Evolutionary conservation across 2,329 filamentous ascomycete species (phyloP), one percentile per base, ranked within the genome.

Genomic region (Parastagonospora avenae): DNA sequence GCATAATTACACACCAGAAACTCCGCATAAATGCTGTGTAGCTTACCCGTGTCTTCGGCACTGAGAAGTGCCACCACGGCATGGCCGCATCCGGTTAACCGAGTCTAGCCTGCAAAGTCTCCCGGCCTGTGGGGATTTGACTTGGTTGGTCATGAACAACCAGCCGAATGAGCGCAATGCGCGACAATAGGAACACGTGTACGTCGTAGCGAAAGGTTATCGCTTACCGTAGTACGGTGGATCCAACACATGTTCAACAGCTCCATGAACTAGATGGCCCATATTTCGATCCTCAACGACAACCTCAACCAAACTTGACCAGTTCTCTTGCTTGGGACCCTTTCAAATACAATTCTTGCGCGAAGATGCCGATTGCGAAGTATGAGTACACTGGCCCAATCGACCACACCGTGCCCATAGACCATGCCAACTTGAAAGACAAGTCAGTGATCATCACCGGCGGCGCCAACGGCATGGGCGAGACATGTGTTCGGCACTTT

Each of bases 381-480:
- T 74, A 73, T 46, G 47, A 44, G 9, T 70, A 73, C 54, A 70
- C 58, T 6, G 72, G 70, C 43, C 72, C 72, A 6, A 55, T 76
- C 14, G 68, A 76, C 52, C 68, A 72, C 46, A 71, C 69, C 1
- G 46, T 68, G 2, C 55, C 60, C 8, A 70, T 72, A 8, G 75
- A 80, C 56, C 51, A 58, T n/a, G 64, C 60, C 35, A 67, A 72
- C 32, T 55, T 79, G 8, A 65, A 60, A 3, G 77, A 75, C 27
- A 81, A 80, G 55, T 77, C 75, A 1, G 77, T 79, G 19, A 71
- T 81, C 16, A 72, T 81, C 12, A 81, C 79, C 1, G 78, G 79
- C n/a, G 79, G 79, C 9, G 78, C 70, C 24, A 73, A 68, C 55
- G 72, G 72, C 16, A 68, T 74, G 42, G 72, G 72, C 29, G 68